Evolutionary conservation across 2,329 filamentous ascomycete genomes (phyloP).

Genomic region (Bipolaris cookei): DNA sequence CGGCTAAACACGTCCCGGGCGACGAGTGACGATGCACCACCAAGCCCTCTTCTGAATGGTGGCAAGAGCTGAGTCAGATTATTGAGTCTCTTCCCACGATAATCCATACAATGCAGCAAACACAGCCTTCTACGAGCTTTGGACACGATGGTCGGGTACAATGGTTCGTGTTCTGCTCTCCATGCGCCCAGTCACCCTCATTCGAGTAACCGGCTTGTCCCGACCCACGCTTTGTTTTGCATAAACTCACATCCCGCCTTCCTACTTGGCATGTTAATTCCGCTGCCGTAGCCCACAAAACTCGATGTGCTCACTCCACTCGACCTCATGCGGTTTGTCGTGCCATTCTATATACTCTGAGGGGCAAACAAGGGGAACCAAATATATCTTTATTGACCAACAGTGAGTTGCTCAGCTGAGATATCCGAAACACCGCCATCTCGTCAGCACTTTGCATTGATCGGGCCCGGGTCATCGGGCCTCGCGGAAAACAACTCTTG

Average conservation of each 20-base stretch:
- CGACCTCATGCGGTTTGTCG: slow-evolving; percentile 17
- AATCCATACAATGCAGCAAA: background rate
- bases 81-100: background rate
- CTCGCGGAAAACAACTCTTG: slow-evolving; percentile 4
- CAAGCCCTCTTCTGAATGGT: slow-evolving; percentile 2
- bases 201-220: slow-evolving; percentile 9
- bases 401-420: slow-evolving; percentile 1
- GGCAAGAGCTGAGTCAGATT: background rate
- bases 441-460: slow-evolving; percentile 6
- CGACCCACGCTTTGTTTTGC: slow-evolving; percentile 16
- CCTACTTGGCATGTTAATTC: slow-evolving; percentile 3
- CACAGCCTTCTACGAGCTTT: background rate
- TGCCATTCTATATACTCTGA: slow-evolving; percentile 7
- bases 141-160: background rate
- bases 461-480: slow-evolving; percentile 7
- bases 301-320: slow-evolving; percentile 4
- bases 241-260: slow-evolving; percentile 17
- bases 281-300: slow-evolving; percentile 4
- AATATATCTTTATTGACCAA: background rate
- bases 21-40: slow-evolving; percentile 4
- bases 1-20: slow-evolving; percentile 11
- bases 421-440: slow-evolving; percentile 3
- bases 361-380: slow-evolving; percentile 1
- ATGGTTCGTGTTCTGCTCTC: background rate
- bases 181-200: background rate